Base-by-base conservation (phyloP, 2,329 filamentous ascomycete genomes). In the Monosporascus sp. region DNA sequence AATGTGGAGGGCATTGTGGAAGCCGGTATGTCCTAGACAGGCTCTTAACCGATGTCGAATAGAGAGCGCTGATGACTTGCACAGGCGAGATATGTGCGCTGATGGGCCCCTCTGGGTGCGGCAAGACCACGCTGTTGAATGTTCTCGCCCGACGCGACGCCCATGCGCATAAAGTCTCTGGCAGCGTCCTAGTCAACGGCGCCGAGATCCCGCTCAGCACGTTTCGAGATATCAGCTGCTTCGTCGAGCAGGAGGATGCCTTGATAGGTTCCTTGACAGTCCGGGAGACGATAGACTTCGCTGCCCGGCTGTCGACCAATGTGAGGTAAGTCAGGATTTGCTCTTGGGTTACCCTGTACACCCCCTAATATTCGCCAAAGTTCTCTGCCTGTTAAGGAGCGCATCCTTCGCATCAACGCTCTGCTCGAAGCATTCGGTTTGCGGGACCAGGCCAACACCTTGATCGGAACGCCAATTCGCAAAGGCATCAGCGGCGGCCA, bases 231-330 rank as follows among this genome's bases (percentile, higher is more conserved):
- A 76, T 93, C 49, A 87, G 82, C 51, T 84, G 84, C 47, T 95
- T 91, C 65, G 91, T 95, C 22, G 91, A 96, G 73, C 91, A 96
- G 68, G 89, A 95, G 59, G 91, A 96, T 74, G 86, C 89, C 1
- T 77, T 95, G 14, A 87, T 93, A 49, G 91, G 90, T 5, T 87
- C 87, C 0, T 74, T 95, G 58, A 95, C 90, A 0, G 88, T 93
- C 8, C 77, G 80, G 28, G 91, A 95, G 73, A 95, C 90, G 0
- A 72, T 96, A 55, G 74, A 84, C 57, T 95, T 95, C 68, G 87
- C 89, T 0, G 88, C 89, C 0, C 80, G 86, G 28, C 79, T 95
- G 4, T 52, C 57, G 71, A 84, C 55, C 62, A 87, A 61, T 69
- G 66, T 79, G 1, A 77, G 74, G 81, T 81, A 70, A 59, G 70